A percentile compares a stretch with the other conserved stretches of the same genome.
Conservation (phyloP, 2,329 filamentous ascomycete genomes). For the Tetracladium maxilliforme region DNA sequence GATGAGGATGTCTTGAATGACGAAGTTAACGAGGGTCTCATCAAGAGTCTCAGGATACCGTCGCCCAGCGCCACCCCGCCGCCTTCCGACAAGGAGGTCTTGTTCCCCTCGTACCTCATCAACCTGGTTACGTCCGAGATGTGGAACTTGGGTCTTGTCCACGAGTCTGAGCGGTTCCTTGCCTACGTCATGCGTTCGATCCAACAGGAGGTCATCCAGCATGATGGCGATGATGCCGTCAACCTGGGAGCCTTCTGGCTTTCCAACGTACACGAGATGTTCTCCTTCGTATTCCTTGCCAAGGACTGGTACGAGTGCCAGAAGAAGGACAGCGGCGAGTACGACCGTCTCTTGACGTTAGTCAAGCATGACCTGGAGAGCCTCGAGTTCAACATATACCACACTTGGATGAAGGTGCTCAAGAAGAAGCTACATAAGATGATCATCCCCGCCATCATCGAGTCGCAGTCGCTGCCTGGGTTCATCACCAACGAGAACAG, state of each 20-base stretch:
- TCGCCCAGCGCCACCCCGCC: conserved; percentile 73
- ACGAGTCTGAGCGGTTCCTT: conserved; percentile 96
- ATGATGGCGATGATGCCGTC: conserved; percentile 92
- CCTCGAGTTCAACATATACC: conserved; percentile 99
- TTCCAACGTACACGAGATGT: conserved; percentile 98
- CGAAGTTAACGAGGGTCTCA: conserved; percentile 90
- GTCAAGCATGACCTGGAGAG: conserved; percentile 98
- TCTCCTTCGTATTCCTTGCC: conserved; percentile 96
- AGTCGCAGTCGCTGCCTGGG: conserved; percentile 92
- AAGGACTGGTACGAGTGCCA: conserved; percentile 99
- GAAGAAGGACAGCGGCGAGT: conserved; percentile 98
- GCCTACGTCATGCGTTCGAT: conserved; percentile 99
- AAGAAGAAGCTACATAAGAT: conserved; percentile 99
- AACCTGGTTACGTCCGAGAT: conserved; percentile 98
- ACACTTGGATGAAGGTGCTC: conserved; percentile 99
- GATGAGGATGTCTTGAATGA: conserved; percentile 95
- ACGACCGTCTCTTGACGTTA: conserved; percentile 91
- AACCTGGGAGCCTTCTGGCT: conserved; percentile 98
- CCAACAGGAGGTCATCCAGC: conserved; percentile 98
- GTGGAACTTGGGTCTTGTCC: conserved; percentile 99
- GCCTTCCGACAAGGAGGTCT: conserved; percentile 93
- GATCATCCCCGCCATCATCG: conserved; percentile 98
- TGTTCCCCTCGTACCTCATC: conserved; percentile 98
- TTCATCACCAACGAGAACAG: conserved; percentile 99
- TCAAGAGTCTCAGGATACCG: conserved; percentile 93